phyloP scores from a whole-genome alignment of 2,329 filamentous ascomycete genomes.

The Cadophora malorum region DNA sequence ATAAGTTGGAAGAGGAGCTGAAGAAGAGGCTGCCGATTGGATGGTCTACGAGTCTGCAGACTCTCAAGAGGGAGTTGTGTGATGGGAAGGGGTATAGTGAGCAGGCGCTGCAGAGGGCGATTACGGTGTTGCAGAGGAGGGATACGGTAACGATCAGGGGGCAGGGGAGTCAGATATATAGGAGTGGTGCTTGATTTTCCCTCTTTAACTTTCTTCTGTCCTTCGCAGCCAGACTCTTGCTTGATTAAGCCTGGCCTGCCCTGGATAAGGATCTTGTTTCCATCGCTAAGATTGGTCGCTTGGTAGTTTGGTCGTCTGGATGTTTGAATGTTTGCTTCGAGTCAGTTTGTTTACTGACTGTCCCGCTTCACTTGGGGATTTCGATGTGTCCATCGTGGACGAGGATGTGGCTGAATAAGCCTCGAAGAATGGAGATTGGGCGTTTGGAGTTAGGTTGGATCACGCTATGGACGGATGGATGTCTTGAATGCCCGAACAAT shows the following conservation, averaged over 20 bases:
- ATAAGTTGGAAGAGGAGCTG: constrained; percentile 87
- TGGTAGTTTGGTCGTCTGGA: too few relatives aligned
- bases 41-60: constrained; percentile 91
- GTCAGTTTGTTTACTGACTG: neutral
- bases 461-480: too few relatives aligned
- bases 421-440: neutral
- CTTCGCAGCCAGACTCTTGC: too few relatives aligned
- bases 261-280: too few relatives aligned
- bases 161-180: constrained; percentile 76
- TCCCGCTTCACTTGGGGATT: neutral
- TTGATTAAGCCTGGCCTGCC: too few relatives aligned
- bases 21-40: constrained; percentile 88
- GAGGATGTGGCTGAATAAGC: neutral
- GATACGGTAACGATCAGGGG: constrained; percentile 86
- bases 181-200: constrained; percentile 76
- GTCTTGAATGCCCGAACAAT: neutral
- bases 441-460: too few relatives aligned
- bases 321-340: too few relatives aligned
- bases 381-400: too few relatives aligned
- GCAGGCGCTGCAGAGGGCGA: constrained; percentile 79
- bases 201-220: too few relatives aligned
- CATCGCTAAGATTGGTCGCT: too few relatives aligned
- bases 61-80: constrained; percentile 87
- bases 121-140: constrained; percentile 85
- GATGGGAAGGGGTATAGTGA: constrained; percentile 91